Base-by-base conservation (phyloP, 768 basidiomycete species). In the Tephrocybe sp. region DNA sequence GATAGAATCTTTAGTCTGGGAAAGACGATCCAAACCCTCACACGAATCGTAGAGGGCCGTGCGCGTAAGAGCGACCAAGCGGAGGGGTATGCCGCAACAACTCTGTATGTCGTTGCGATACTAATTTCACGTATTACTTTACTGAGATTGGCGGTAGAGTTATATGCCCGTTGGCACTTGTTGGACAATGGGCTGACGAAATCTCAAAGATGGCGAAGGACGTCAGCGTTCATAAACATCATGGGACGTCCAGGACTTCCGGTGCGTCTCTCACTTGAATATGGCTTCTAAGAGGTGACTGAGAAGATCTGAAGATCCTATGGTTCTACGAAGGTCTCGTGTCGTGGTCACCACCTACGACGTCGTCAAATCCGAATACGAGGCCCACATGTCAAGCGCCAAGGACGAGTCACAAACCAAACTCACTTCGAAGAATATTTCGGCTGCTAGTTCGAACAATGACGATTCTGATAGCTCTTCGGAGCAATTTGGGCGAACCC, bases 131-230 rank as follows among this genome's bases (percentile, higher is more conserved):
- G 30, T 16, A n/a, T n/a, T n/a, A n/a, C 38, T 22, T 33, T 35
- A 30, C 16, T 17, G 7, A 33, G 34, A 42, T 49, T 49, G 49
- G 20, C 58, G 39, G 45, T 56, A 95, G 96, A 14, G 88, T 98
- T 33, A 72, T 98, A 26, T 90, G 88, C 45, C 96, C 96, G 2
- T 77, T 97, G 11, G 82, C 89, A 12, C 81, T 99, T 11, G 84
- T 97, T 48, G 79, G 80, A 11, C 97, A 99, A 66, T 99, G 96
- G 96, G 85, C 85, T 9, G 74, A 80, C 7, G 96, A 99, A 65
- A 83, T 93, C 40, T 66, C 78, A 46, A 90, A 85, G 59, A 84
- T 87, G 72, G 82, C 83, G 0, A 73, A 76, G 3, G 74, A 74
- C 1, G 70, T 96, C 5, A 78, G 73, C 0, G 92, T 96, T 3